Conservation (phyloP, 2,329 filamentous ascomycete species). For the Colletotrichum falcatum region DNA sequence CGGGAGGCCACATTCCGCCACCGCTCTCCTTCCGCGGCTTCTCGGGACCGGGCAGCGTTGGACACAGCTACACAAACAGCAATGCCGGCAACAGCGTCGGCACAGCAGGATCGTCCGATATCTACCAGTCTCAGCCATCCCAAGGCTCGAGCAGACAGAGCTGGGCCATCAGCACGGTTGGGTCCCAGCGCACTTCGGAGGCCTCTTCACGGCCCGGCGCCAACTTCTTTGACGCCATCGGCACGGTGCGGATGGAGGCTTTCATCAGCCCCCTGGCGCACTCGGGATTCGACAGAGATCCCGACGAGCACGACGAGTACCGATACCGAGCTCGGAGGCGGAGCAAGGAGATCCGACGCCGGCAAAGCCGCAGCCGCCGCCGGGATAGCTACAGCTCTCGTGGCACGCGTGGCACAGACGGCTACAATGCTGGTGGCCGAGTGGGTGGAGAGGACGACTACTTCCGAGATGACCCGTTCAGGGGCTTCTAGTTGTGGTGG, state of each 20-base stretch:
- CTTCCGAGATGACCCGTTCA: constrained; percentile 71
- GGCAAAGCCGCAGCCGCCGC: constrained; percentile 65
- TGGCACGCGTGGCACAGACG: constrained; percentile 60
- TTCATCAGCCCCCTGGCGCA: constrained; percentile 80
- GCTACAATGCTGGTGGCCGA: constrained; percentile 60
- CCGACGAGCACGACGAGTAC: constrained; percentile 64
- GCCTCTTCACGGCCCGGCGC: constrained; percentile 61
- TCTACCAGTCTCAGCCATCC: constrained; percentile 67
- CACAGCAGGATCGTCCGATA: constrained; percentile 71
- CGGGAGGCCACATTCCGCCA: constrained; percentile 78
- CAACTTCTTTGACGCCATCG: constrained; percentile 87
- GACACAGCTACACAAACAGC: constrained; percentile 65
- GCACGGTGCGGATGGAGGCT: constrained; percentile 96
- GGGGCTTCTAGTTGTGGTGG: constrained; percentile 65
- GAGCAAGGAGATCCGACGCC: constrained; percentile 67
- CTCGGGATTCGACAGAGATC: constrained; percentile 59
- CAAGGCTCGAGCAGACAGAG: constrained; percentile 54
- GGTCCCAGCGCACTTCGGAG: constrained; percentile 66
- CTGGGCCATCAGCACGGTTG: constrained; percentile 59
- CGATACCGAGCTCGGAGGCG: constrained; percentile 61
- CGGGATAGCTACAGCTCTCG: constrained; percentile 64
- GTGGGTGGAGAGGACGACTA: constrained; percentile 67
- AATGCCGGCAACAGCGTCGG: constrained; percentile 68
- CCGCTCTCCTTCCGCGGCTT: constrained; percentile 84
- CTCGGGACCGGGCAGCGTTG: constrained; percentile 65